A percentile compares a stretch with the other conserved stretches of the same genome.
Conservation (phyloP, 1,139 yeast genomes). For the Sugiyamaella castrensis region DNA sequence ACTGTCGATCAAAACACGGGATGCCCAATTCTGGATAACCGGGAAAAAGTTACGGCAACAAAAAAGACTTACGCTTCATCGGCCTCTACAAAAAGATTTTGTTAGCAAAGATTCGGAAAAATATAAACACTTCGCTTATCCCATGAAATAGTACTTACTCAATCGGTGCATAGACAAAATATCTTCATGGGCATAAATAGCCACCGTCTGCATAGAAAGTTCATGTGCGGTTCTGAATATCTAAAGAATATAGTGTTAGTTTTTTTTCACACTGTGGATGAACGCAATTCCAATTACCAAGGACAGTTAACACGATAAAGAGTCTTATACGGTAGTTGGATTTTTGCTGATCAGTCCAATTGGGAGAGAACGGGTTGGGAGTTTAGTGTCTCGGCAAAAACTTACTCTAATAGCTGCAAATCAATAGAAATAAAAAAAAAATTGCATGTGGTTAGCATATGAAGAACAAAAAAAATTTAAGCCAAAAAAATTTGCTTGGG, state of each 20-base stretch:
- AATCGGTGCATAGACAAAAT: slow-evolving; percentile 91
- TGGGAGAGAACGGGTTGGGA: too few species aligned
- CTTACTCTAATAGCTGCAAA: slow-evolving; percentile 28
- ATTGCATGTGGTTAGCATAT: slow-evolving; percentile 3
- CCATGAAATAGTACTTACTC: slow-evolving; percentile 33
- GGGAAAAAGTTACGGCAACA: too few species aligned
- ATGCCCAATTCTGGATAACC: not conserved
- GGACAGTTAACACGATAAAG: too few species aligned
- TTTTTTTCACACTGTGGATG: not conserved
- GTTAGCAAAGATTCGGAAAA: slow-evolving; percentile 1
- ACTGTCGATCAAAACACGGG: too few species aligned
- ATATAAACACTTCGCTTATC: not conserved
- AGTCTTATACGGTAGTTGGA: too few species aligned
- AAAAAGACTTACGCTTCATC: slow-evolving; percentile 36
- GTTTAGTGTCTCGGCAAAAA: not conserved
- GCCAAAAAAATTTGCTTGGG: not conserved
- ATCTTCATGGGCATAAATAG: slow-evolving; percentile 95
- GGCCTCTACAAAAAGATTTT: slow-evolving; percentile 32
- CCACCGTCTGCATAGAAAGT: slow-evolving; percentile 95
- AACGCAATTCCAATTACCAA: too few species aligned
- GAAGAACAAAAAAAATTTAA: not conserved
- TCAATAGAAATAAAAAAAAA: slow-evolving; percentile 4
- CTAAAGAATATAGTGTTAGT: slow-evolving; percentile 13
- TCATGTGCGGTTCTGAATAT: slow-evolving; percentile 98
- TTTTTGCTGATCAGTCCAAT: too few species aligned